These are phyloP conservation scores for Helenozyma rhizophorensis DNA, from an alignment of 805 yeast genomes.

Conservation along the genomic window DNA sequence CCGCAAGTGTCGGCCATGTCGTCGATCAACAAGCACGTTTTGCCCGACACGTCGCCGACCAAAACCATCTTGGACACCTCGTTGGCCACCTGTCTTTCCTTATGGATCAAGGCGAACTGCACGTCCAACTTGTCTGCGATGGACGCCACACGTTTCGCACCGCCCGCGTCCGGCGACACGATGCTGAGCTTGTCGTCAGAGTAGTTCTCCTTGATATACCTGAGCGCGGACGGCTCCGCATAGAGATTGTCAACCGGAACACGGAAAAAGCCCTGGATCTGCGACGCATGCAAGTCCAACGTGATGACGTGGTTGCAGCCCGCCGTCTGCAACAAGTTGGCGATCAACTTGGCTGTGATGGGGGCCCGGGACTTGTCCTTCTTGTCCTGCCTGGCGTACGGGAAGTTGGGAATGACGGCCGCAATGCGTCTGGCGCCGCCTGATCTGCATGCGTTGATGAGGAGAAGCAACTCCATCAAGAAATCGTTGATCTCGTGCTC, in stretches of 20 bases:
- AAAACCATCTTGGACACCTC: slow-evolving; percentile 94
- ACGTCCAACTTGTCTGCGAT: slow-evolving; percentile 89
- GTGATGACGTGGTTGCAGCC: slow-evolving; percentile 96
- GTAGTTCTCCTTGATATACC: slow-evolving; percentile 69
- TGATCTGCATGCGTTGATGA: slow-evolving; percentile 92
- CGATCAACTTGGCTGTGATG: slow-evolving; percentile 90
- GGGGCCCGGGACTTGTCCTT: slow-evolving; percentile 96
- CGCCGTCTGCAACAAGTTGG: slow-evolving; percentile 85
- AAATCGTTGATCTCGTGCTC: slow-evolving; percentile 71
- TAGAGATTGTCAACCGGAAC: slow-evolving; percentile 95
- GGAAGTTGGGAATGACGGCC: slow-evolving; percentile 92
- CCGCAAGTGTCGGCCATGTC: slow-evolving; percentile 99
- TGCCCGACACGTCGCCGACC: slow-evolving; percentile 88
- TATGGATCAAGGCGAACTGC: slow-evolving; percentile 92
- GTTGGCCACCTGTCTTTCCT: slow-evolving; percentile 92
- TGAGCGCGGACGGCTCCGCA: slow-evolving; percentile 87
- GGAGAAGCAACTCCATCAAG: slow-evolving; percentile 79
- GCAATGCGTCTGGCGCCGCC: slow-evolving; percentile 94
- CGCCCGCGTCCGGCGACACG: slow-evolving; percentile 98
- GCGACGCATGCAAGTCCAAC: slow-evolving; percentile 96
- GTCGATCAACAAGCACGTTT: slow-evolving; percentile 82
- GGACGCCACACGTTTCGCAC: slow-evolving; percentile 95
- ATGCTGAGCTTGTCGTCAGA: slow-evolving; percentile 55
- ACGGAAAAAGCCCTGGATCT: slow-evolving; percentile 93
- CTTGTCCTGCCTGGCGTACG: slow-evolving; percentile 96